phyloP scores from a whole-genome alignment of 352 stramenopile species.

The Peronospora belbahrii region DNA sequence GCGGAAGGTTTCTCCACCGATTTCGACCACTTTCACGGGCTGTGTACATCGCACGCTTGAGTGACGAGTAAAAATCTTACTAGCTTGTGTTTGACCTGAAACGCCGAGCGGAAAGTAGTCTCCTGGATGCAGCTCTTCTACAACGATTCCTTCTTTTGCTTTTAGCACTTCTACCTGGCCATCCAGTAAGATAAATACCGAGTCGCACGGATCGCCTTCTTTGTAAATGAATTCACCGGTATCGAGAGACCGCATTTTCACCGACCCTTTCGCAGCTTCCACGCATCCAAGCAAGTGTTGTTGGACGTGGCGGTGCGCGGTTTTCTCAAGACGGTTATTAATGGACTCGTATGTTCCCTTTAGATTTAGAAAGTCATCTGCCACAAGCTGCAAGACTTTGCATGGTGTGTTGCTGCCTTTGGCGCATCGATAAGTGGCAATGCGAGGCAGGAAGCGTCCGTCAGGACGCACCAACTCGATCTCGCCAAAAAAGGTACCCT shows the following conservation, averaged over 20 bases:
- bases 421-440: conserved; percentile 62
- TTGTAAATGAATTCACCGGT: conserved; percentile 70
- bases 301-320: conserved; percentile 50
- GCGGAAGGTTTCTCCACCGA: conserved; percentile 72
- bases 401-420: conserved; percentile 33
- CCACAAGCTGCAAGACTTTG: conserved; percentile 74
- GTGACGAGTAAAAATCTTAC: conserved; percentile 62
- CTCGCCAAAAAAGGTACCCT: conserved; percentile 74
- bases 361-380: conserved; percentile 71
- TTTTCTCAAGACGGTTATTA: conserved; percentile 55
- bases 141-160: conserved; percentile 51
- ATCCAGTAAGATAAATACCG: conserved; percentile 73
- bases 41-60: conserved; percentile 65
- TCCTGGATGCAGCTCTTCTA: conserved; percentile 60
- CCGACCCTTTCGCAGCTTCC: conserved; percentile 57
- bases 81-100: conserved; percentile 52
- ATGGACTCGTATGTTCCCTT: conserved; percentile 70
- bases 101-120: conserved; percentile 81
- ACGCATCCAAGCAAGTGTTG: conserved; percentile 73
- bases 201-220: conserved; percentile 67
- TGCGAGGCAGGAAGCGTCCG: conserved; percentile 54
- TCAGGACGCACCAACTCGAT: conserved; percentile 71
- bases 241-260: conserved; percentile 53
- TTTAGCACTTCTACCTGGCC: conserved; percentile 68
- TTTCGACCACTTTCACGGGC: conserved; percentile 66